phyloP scores from a whole-genome alignment of 768 basidiomycete species.

The Phlegmacium glaucopus region DNA sequence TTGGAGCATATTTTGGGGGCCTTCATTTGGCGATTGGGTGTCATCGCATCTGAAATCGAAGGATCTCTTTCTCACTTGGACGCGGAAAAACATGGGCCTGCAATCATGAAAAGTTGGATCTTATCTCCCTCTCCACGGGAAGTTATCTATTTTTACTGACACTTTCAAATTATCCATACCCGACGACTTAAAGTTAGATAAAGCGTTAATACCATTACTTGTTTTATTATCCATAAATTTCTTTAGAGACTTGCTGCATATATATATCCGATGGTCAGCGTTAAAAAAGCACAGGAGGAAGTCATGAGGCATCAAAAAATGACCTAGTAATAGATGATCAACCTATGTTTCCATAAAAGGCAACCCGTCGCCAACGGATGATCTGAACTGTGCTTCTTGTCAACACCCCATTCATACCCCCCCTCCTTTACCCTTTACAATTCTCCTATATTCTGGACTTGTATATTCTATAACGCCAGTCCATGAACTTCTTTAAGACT shows the following conservation, averaged over 20 bases:
- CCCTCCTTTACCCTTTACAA: no score
- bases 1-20: slow-evolving; percentile 42
- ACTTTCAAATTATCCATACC: no score
- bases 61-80: slow-evolving; percentile 22
- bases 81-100: slow-evolving; percentile 17
- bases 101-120: slow-evolving; percentile 5
- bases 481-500: slow-evolving; percentile 96
- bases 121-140: not conserved
- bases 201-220: no score
- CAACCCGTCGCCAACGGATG: slow-evolving; percentile 15
- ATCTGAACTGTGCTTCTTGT: no score
- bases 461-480: slow-evolving; percentile 4
- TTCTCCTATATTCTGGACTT: slow-evolving; percentile 3
- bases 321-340: slow-evolving; percentile 1
- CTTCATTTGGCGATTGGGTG: slow-evolving; percentile 45
- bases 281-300: no score
- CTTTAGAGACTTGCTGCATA: not conserved
- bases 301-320: no score
- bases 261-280: no score
- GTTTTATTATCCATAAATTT: not conserved
- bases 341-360: slow-evolving; percentile 21
- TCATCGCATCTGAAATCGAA: slow-evolving; percentile 39
- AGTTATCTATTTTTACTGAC: no score
- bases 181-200: not conserved
- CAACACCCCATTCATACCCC: no score